Base-by-base conservation (phyloP, 345 rosid species). In the Conringia planisiliqua region DNA sequence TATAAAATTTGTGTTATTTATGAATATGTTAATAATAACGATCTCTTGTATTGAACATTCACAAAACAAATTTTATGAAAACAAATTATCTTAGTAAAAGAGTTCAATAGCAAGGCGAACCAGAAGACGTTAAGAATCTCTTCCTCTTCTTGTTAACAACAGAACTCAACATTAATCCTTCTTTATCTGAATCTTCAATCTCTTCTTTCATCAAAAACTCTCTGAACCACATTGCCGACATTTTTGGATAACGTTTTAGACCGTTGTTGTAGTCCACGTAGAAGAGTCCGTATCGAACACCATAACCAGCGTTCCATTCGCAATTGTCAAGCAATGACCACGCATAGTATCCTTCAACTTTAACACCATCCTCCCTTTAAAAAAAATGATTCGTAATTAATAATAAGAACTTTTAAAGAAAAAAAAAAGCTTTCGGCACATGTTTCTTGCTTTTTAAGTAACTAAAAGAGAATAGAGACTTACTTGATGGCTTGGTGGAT, bases 311-410 rank as follows among this genome's bases (percentile, higher is more conserved):
- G 29, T 38, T 39, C 92, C 92, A 88, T 63, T 85, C 88, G 14
- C 86, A 88, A 61, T 87, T 80, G 54, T 85, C 92, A 7, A 85
- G 44, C 36, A 89, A 81, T 10, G 88, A 75, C 96, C 92, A 89
- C n/a, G 71, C 74, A 20, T 72, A 83, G 52, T 88, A 90, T 22
- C 85, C 86, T 65, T 76, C 84, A 39, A 88, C 86, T 16, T 84
- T 61, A 5, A 70, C 82, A 47, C 85, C 87, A 3, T 81, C 85
- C 81, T 83, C 75, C 12, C 75, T 77, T n/a, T n/a, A n/a, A 36
- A n/a, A 62, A 20, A 44, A 3, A 27, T 3, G 1, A 54, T 4
- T 46, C 12, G 36, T 20, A 36, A 7, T n/a, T 16, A 24, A 3
- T 44, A 5, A 9, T 27, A 47, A 35, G 17, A 36, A 14, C 4